phyloP scores from a whole-genome alignment of 495 filamentous ascomycete species.

The Penicillium simplicissimum region DNA sequence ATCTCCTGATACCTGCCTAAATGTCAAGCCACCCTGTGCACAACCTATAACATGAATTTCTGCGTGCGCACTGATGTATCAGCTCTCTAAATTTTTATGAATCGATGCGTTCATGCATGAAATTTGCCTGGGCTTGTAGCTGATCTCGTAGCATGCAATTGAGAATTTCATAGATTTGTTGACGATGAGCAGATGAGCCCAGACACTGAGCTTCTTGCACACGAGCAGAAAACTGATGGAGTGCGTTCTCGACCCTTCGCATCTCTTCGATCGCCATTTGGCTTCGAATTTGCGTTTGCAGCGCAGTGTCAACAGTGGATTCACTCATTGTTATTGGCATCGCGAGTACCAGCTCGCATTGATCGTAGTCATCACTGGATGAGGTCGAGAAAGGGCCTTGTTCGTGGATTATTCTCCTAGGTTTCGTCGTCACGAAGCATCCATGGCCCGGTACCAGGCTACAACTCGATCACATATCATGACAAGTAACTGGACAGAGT shows the following conservation, averaged over 20 bases:
- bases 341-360: background rate
- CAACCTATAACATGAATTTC: too few species aligned
- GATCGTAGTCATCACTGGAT: background rate
- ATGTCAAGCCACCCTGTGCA: too few species aligned
- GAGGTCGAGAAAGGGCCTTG: background rate
- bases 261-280: conserved; percentile 5
- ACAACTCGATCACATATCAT: conserved; percentile 1
- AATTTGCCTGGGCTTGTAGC: conserved; percentile 1
- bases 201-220: conserved; percentile 2
- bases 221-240: background rate
- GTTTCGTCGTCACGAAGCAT: background rate
- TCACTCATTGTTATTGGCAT: conserved; percentile 1
- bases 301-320: background rate
- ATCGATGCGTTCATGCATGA: background rate
- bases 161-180: conserved; percentile 2
- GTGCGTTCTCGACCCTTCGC: background rate
- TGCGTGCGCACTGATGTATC: background rate
- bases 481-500: conserved; percentile 3
- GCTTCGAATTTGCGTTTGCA: conserved; percentile 1
- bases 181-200: background rate
- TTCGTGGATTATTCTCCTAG: background rate
- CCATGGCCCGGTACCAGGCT: conserved; percentile 4
- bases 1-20: too few species aligned
- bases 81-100: background rate
- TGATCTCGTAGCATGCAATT: background rate